These are phyloP conservation scores for Kwoniella sp. DNA, from an alignment of 768 basidiomycete species.

Conservation along the genomic window DNA sequence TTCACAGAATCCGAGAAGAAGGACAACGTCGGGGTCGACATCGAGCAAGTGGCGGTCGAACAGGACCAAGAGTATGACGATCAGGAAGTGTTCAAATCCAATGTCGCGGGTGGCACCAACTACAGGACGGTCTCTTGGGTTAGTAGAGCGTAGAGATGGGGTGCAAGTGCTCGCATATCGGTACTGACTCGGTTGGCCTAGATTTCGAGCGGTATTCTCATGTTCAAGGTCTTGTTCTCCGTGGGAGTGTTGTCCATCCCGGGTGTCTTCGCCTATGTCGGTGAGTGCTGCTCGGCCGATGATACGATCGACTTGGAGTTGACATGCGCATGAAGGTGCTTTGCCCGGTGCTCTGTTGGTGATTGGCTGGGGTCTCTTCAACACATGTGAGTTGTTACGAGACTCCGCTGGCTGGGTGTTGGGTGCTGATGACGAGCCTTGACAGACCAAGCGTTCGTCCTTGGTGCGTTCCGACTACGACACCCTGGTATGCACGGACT, in stretches of 20 bases:
- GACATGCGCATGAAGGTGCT: neutral
- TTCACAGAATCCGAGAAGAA: slow-evolving; percentile 1
- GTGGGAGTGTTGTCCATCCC: slow-evolving; percentile 14
- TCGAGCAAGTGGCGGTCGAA: slow-evolving; percentile 9
- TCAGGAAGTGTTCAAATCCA: slow-evolving; percentile 8
- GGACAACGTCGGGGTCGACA: neutral
- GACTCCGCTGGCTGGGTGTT: too few relatives aligned
- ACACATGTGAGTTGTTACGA: slow-evolving; percentile 4
- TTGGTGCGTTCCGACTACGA: slow-evolving; percentile 12
- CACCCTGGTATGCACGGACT: slow-evolving; percentile 15
- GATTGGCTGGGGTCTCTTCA: slow-evolving; percentile 11
- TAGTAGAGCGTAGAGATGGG: too few relatives aligned
- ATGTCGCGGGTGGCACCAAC: slow-evolving; percentile 6
- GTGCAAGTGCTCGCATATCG: neutral
- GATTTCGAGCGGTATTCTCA: slow-evolving; percentile 7
- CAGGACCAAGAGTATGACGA: slow-evolving; percentile 1
- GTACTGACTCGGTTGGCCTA: neutral
- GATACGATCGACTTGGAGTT: too few relatives aligned
- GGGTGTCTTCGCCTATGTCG: slow-evolving; percentile 12
- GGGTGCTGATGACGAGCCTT: too few relatives aligned
- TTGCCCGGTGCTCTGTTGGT: slow-evolving; percentile 9
- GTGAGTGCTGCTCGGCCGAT: neutral
- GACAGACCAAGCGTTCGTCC: slow-evolving; percentile 5
- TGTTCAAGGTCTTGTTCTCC: slow-evolving; percentile 17
- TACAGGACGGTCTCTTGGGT: slow-evolving; percentile 18